Base-by-base conservation (phyloP, 139 green algal species). In the Tetraselmis striata region DNA sequence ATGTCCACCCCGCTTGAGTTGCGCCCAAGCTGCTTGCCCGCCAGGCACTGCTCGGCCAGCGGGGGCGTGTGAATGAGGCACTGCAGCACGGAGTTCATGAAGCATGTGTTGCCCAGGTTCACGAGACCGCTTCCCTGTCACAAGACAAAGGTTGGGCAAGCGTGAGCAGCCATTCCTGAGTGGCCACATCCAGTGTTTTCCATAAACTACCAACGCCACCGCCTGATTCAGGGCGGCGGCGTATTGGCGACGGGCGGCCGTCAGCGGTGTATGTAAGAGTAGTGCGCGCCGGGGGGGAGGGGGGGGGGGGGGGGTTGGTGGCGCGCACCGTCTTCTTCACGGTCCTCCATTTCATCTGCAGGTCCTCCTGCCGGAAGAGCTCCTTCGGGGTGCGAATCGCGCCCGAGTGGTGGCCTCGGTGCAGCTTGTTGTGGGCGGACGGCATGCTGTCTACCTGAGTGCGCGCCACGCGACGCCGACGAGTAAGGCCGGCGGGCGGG, bases 71-170 rank as follows among this genome's bases (percentile, higher is more conserved):
- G 93, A 27, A 92, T 93, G 1, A 99, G 89, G 81, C 91, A 97
- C 87, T 99, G 95, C 80, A 99, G 88, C 30, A 98, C 96, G 29
- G 87, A 89, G 86, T 99, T 99, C 92, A 99, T 95, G 89, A 98
- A 99, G 87, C 96, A 99, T 0, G 96, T 99, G 91, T 98, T 99
- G 80, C 96, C 96, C 32, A 98, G 89, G 86, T 99, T 99, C 45
- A 93, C 80, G 28, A 98, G 88, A 0, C 96, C 96, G 28, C 91
- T 86, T 0, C 93, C 95, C 92, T 96, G 91, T n/a, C n/a, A n/a
- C n/a, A n/a, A n/a, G n/a, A n/a, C n/a, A n/a, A n/a, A n/a, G n/a
- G n/a, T n/a, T n/a, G n/a, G n/a, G n/a, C n/a, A n/a, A n/a, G n/a
- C n/a, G n/a, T n/a, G n/a, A n/a, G n/a, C n/a, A n/a, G n/a, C n/a